A percentile compares a stretch with the other conserved stretches of the same genome.
Evolutionary conservation across 495 filamentous ascomycete genomes (phyloP).

Genomic region (Hypomontagnella monticulosa): DNA sequence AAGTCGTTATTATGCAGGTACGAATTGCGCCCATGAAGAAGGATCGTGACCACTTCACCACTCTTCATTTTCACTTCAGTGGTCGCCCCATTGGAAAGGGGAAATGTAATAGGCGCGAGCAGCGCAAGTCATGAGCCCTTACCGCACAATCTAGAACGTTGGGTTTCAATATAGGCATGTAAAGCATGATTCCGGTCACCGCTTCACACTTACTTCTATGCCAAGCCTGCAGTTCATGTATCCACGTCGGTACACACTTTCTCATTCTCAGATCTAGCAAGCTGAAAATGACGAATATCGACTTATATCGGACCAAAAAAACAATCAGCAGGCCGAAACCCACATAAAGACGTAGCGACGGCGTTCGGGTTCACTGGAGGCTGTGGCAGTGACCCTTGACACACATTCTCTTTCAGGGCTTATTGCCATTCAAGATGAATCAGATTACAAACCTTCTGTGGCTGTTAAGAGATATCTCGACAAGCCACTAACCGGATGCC

Average conservation of each 20-base stretch:
- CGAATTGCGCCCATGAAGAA: slow-evolving; percentile 5
- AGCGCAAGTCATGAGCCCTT: not conserved
- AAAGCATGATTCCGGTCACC: slow-evolving; percentile 7
- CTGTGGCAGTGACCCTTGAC: too few relatives aligned
- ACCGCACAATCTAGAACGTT: slow-evolving; percentile 3
- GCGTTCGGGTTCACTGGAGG: too few relatives aligned
- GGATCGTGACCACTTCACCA: slow-evolving; percentile 19
- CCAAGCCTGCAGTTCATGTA: slow-evolving; percentile 35
- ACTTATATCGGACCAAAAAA: not conserved
- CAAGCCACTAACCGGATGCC: too few relatives aligned
- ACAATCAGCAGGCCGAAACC: too few relatives aligned
- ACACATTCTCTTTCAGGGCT: too few relatives aligned
- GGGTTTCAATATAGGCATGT: slow-evolving; percentile 11
- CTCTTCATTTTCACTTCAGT: not conserved
- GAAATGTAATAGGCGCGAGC: slow-evolving; percentile 8
- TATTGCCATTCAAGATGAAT: too few relatives aligned
- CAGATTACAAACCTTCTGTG: too few relatives aligned
- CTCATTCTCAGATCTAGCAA: not conserved
- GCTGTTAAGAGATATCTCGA: too few relatives aligned
- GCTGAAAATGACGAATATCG: not conserved
- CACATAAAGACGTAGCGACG: too few relatives aligned
- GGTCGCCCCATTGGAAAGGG: slow-evolving; percentile 7
- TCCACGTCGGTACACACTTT: slow-evolving; percentile 15
- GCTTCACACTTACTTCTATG: slow-evolving; percentile 7
- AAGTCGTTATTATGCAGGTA: slow-evolving; percentile 26